A percentile compares a stretch with the other conserved stretches of the same genome.
These are phyloP conservation scores for Pleurozium schreberi DNA, from an alignment of 225 moss, liverwort and hornwort species.

Conservation along the genomic window DNA sequence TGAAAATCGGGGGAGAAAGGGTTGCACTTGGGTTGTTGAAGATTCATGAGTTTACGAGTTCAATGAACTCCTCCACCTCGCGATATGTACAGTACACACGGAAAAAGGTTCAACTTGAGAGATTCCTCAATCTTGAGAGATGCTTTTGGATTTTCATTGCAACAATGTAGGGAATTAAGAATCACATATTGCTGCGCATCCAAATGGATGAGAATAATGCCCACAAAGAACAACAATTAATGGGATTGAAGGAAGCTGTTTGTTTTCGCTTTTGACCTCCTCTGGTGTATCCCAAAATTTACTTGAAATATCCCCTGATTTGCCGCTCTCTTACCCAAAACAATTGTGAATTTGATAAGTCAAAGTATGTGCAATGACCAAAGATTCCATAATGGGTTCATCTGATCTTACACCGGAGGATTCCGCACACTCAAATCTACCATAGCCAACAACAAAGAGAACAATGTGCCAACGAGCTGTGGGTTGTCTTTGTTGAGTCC, in stretches of 20 bases:
- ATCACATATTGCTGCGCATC: neutral
- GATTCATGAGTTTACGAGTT: too few species aligned
- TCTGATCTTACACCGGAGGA: neutral
- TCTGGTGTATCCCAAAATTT: neutral
- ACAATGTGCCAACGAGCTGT: too few species aligned
- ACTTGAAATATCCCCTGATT: neutral
- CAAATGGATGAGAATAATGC: neutral
- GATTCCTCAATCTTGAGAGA: neutral
- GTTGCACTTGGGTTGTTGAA: neutral
- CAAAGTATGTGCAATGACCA: too few species aligned
- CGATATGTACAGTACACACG: neutral
- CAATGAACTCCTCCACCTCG: neutral
- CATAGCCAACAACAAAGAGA: neutral
- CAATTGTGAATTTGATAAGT: too few species aligned
- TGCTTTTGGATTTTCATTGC: neutral
- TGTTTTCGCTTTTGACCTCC: neutral
- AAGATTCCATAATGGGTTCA: neutral
- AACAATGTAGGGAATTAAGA: neutral
- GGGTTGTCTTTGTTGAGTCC: neutral
- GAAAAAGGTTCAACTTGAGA: neutral
- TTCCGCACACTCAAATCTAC: neutral
- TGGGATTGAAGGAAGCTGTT: too few species aligned
- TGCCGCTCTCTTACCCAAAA: neutral
- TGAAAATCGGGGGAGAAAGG: neutral
- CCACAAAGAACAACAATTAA: neutral